Evolutionary conservation across 2,329 filamentous ascomycete species (phyloP).

Genomic region (Calonectria pteridis): DNA sequence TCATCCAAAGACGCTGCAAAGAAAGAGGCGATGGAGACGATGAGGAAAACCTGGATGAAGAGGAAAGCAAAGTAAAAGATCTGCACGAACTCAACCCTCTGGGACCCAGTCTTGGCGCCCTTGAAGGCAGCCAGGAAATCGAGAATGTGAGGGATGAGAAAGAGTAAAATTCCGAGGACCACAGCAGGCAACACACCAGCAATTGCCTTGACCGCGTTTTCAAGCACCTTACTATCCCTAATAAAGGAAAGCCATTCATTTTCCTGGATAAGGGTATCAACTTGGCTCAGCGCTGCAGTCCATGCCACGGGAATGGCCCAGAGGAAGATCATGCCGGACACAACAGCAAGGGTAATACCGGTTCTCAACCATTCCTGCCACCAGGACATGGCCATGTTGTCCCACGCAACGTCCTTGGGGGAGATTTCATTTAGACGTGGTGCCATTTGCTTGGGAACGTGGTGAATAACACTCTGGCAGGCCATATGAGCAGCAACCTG

Average conservation of each 20-base stretch:
- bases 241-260: constrained; percentile 81
- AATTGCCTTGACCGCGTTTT: constrained; percentile 73
- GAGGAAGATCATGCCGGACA: constrained; percentile 82
- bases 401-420: constrained; percentile 93
- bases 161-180: constrained; percentile 81
- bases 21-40: constrained; percentile 87
- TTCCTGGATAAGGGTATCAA: constrained; percentile 75
- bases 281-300: constrained; percentile 84
- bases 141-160: constrained; percentile 85
- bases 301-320: constrained; percentile 94
- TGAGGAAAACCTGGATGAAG: constrained; percentile 94
- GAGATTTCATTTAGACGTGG: constrained; percentile 94
- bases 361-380: constrained; percentile 88
- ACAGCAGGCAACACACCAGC: constrained; percentile 89
- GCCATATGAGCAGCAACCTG: constrained; percentile 99
- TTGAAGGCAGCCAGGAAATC: constrained; percentile 78
- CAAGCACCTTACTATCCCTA: constrained; percentile 66
- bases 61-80: constrained; percentile 94
- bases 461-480: constrained; percentile 90
- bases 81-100: constrained; percentile 86
- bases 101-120: constrained; percentile 85
- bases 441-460: constrained; percentile 92
- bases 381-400: constrained; percentile 96
- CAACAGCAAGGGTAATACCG: constrained; percentile 72
- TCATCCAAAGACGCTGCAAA: constrained; percentile 72